These are phyloP conservation scores for Lichtheimia ornata DNA, from an alignment of 371 early-diverging fungal species.

Conservation along the genomic window DNA sequence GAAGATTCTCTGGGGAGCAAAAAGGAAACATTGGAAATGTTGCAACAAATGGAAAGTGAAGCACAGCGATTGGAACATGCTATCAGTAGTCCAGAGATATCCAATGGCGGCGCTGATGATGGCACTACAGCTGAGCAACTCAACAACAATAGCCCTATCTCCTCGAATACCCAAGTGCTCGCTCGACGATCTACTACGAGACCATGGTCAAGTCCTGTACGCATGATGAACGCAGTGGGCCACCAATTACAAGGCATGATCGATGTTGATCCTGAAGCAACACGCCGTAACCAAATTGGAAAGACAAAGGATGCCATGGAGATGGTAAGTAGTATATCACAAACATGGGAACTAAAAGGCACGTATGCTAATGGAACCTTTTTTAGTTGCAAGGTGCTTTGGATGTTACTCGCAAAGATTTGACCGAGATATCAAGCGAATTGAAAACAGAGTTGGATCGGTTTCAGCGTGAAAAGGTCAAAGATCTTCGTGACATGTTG, in stretches of 20 bases:
- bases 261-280: slow-evolving; percentile 93
- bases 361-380: not conserved
- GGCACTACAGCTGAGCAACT: slow-evolving; percentile 32
- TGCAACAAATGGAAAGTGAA: slow-evolving; percentile 83
- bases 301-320: slow-evolving; percentile 84
- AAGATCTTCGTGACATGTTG: slow-evolving; percentile 81
- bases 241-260: slow-evolving; percentile 85
- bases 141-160: slow-evolving; percentile 15
- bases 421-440: slow-evolving; percentile 72
- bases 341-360: not conserved
- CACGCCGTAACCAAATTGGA: slow-evolving; percentile 87
- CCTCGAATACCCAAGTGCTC: slow-evolving; percentile 3
- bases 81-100: slow-evolving; percentile 46
- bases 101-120: slow-evolving; percentile 36
- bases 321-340: slow-evolving; percentile 34
- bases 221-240: slow-evolving; percentile 66
- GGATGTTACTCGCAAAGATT: slow-evolving; percentile 67
- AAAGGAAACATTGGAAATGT: slow-evolving; percentile 60
- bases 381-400: slow-evolving; percentile 74
- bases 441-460: slow-evolving; percentile 89
- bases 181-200: slow-evolving; percentile 30
- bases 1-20: slow-evolving; percentile 74
- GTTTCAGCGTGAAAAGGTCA: slow-evolving; percentile 89
- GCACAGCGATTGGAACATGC: slow-evolving; percentile 84
- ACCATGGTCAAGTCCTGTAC: slow-evolving; percentile 45